These are phyloP conservation scores for Davidsoniella neocaledoniae DNA, from an alignment of 2,329 filamentous ascomycete genomes.

Conservation along the genomic window DNA sequence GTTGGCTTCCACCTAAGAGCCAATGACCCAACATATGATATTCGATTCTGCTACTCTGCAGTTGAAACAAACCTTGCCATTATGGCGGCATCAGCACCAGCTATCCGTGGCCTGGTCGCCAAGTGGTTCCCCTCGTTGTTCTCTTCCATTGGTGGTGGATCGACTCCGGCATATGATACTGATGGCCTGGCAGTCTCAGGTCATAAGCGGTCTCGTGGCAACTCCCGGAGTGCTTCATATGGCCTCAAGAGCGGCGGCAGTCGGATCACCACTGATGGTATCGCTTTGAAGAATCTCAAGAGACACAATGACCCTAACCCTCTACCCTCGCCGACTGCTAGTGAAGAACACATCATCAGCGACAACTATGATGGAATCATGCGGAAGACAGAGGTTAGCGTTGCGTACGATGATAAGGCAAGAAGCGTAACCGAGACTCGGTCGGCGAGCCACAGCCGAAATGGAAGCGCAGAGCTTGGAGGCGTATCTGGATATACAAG, in stretches of 20 bases:
- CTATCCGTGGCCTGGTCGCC: constrained; percentile 21
- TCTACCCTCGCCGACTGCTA: constrained; percentile 19
- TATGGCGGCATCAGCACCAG: constrained; percentile 21
- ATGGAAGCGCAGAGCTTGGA: not conserved
- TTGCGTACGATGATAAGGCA: constrained; percentile 15
- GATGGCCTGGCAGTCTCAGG: constrained; percentile 11
- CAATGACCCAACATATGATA: constrained; percentile 17
- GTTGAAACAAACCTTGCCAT: constrained; percentile 24
- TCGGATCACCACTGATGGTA: constrained; percentile 10
- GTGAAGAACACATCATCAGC: constrained; percentile 23
- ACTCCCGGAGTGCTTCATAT: not conserved
- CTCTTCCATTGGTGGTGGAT: not conserved
- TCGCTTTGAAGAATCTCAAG: constrained; percentile 18
- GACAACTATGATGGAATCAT: constrained; percentile 23
- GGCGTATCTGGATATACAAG: not conserved
- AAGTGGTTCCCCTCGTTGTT: constrained; percentile 22
- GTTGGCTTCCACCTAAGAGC: constrained; percentile 8
- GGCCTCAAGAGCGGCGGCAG: not conserved
- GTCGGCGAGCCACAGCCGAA: not conserved
- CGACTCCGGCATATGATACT: constrained; percentile 3
- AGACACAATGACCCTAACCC: constrained; percentile 19
- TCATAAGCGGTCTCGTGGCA: constrained; percentile 12
- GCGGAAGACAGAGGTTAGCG: constrained; percentile 20
- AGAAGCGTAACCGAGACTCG: not conserved
- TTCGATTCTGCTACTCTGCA: constrained; percentile 19